Conservation (phyloP, 2,329 filamentous ascomycete genomes). For the Neofusicoccum ribis region DNA sequence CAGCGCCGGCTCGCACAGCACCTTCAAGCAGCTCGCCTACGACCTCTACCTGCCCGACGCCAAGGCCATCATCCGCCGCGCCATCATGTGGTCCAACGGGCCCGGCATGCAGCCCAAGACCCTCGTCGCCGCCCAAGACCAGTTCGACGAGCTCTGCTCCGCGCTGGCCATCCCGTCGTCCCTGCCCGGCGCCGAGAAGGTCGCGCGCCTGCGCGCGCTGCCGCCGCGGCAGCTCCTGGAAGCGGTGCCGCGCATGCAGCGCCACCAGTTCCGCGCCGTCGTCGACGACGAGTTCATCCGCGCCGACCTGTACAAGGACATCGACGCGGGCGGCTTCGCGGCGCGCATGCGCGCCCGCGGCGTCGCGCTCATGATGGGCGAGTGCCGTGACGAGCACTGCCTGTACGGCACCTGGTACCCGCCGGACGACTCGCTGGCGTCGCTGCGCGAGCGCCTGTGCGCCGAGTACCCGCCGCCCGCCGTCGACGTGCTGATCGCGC, state of each 20-base stretch:
- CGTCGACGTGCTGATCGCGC: conserved; percentile 45
- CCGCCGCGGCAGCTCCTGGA: conserved; percentile 43
- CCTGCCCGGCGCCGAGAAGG: conserved; percentile 45
- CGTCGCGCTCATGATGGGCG: conserved; percentile 54
- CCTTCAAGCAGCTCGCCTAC: conserved; percentile 59
- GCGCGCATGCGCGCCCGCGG: conserved; percentile 45
- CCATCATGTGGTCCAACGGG: conserved; percentile 56
- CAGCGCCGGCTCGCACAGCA: conserved; percentile 57
- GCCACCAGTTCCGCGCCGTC: conserved; percentile 56
- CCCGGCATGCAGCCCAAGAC: conserved; percentile 55
- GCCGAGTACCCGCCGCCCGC: conserved; percentile 53
- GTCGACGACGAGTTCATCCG: conserved; percentile 53
- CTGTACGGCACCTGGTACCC: conserved; percentile 54
- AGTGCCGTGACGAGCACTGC: conserved; percentile 56
- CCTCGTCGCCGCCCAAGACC: conserved; percentile 48
- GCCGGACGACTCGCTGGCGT: conserved; percentile 44
- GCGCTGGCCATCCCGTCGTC: conserved; percentile 45
- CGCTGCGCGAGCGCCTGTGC: conserved; percentile 48
- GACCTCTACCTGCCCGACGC: conserved; percentile 52
- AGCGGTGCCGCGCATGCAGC: conserved; percentile 42
- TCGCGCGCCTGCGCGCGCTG: conserved; percentile 46
- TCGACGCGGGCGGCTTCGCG: conserved; percentile 53
- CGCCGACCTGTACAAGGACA: conserved; percentile 43
- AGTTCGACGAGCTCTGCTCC: conserved; percentile 54
- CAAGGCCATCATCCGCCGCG: conserved; percentile 51